These are phyloP conservation scores for Dalechampia spathulata DNA, from an alignment of 441 rosid genomes.

Conservation along the genomic window DNA sequence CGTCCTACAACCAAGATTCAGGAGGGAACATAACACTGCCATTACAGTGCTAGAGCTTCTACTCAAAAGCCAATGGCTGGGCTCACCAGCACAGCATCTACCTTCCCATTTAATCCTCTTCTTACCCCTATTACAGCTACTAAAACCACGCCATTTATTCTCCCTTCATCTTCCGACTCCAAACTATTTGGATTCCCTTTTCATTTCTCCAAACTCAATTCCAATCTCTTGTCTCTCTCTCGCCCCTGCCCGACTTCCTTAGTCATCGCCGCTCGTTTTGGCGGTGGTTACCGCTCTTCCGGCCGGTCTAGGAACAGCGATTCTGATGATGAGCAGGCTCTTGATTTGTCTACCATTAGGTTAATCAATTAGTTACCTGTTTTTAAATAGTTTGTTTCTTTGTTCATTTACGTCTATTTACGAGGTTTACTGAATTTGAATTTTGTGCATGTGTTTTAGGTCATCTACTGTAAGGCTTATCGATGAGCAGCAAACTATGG, in stretches of 20 bases:
- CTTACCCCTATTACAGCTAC: slow-evolving; percentile 12
- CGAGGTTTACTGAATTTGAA: slow-evolving; percentile 2
- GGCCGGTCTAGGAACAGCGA: slow-evolving; percentile 38
- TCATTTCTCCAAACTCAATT: slow-evolving; percentile 13
- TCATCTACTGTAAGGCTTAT: slow-evolving; percentile 77
- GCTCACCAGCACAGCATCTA: slow-evolving; percentile 27
- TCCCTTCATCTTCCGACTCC: slow-evolving; percentile 39
- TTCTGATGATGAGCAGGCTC: slow-evolving; percentile 48
- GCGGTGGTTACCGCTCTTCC: slow-evolving; percentile 45
- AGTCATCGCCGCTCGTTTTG: slow-evolving; percentile 47
- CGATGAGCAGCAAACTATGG: slow-evolving; percentile 75
- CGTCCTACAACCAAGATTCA: too few relatives aligned
- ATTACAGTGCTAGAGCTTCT: background rate
- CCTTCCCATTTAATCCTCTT: slow-evolving; percentile 35
- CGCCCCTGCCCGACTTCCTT: slow-evolving; percentile 23
- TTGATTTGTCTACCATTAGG: slow-evolving; percentile 61
- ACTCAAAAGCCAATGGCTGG: slow-evolving; percentile 60
- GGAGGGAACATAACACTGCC: background rate
- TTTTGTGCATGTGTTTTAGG: slow-evolving; percentile 31
- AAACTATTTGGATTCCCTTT: slow-evolving; percentile 40
- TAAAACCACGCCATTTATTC: slow-evolving; percentile 15
- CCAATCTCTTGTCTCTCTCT: slow-evolving; percentile 16
- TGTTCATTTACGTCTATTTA: too few relatives aligned
- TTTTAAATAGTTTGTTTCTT: background rate
- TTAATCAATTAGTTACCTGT: slow-evolving; percentile 5